Evolutionary conservation across 208 protist species (phyloP).

Genomic region (Trypanosoma rangeli): DNA sequence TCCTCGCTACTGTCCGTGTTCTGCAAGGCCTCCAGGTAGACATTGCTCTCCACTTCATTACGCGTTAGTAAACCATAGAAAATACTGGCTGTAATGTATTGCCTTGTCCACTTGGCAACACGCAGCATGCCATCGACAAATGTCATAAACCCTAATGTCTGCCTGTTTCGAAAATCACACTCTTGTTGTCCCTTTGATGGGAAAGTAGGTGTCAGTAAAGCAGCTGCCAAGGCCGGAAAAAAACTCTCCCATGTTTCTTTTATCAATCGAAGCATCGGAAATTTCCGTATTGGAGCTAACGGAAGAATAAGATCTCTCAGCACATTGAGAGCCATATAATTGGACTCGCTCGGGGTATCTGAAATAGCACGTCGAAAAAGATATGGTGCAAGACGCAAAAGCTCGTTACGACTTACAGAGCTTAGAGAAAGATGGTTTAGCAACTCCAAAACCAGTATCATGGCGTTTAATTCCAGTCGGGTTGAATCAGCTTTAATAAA

Average conservation of each 20-base stretch:
- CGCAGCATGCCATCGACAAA: constrained; percentile 37
- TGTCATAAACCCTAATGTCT: constrained; percentile 13
- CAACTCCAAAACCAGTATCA: constrained; percentile 15
- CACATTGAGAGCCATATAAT: constrained; percentile 7
- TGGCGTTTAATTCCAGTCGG: background rate
- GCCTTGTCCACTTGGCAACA: constrained; percentile 39
- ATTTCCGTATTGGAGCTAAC: constrained; percentile 2
- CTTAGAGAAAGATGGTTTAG: background rate
- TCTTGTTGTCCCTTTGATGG: background rate
- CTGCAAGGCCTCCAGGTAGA: constrained; percentile 22
- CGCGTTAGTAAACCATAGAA: constrained; percentile 27
- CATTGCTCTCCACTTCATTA: constrained; percentile 31
- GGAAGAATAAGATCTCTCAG: constrained; percentile 11
- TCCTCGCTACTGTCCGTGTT: constrained; percentile 9
- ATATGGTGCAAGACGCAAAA: constrained; percentile 8
- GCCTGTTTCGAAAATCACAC: constrained; percentile 6
- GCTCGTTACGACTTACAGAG: background rate
- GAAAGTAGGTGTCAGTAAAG: background rate
- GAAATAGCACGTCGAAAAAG: constrained; percentile 7
- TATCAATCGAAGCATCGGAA: background rate
- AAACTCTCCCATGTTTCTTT: constrained; percentile 14
- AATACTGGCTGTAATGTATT: constrained; percentile 25
- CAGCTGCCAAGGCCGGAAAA: constrained; percentile 6
- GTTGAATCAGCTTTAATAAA: constrained; percentile 21
- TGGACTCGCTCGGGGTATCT: constrained; percentile 1